These are phyloP conservation scores for Fusarium camptoceras DNA, from an alignment of 2,329 filamentous ascomycete genomes.

Conservation along the genomic window DNA sequence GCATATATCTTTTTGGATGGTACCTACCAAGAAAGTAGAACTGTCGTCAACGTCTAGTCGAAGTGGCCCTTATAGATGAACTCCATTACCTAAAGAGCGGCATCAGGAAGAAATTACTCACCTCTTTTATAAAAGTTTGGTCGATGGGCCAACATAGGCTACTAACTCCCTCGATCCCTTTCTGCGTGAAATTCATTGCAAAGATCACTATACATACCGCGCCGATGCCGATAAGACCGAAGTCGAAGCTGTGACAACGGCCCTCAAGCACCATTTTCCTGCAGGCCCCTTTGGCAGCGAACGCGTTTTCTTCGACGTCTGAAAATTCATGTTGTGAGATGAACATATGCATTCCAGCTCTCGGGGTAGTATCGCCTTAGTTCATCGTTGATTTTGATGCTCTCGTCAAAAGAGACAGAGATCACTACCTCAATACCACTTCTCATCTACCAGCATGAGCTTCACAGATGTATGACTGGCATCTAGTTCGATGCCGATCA, in stretches of 20 bases:
- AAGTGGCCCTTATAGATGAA: neutral
- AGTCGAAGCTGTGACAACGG: constrained; percentile 42
- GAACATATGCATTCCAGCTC: constrained; percentile 34
- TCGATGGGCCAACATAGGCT: constrained; percentile 43
- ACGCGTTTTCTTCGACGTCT: constrained; percentile 51
- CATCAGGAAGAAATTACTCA: neutral
- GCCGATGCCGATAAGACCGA: constrained; percentile 46
- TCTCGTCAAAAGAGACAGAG: constrained; percentile 4
- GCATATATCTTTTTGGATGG: neutral
- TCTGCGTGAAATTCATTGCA: constrained; percentile 59
- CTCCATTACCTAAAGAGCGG: neutral
- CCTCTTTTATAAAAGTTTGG: neutral
- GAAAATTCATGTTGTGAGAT: constrained; percentile 50
- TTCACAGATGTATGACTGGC: neutral
- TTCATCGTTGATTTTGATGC: constrained; percentile 44
- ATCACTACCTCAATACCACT: neutral
- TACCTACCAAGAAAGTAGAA: neutral
- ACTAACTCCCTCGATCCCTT: constrained; percentile 57
- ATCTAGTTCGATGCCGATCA: neutral
- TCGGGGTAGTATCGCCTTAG: constrained; percentile 46
- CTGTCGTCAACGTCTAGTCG: neutral
- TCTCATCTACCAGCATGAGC: neutral
- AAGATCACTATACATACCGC: constrained; percentile 50
- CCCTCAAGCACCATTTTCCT: constrained; percentile 49
- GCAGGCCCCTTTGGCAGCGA: constrained; percentile 46